A percentile compares a stretch with the other conserved stretches of the same genome.
Evolutionary conservation across 805 yeast genomes (phyloP).

Genomic region (Kodamaea kaohsiungensis): DNA sequence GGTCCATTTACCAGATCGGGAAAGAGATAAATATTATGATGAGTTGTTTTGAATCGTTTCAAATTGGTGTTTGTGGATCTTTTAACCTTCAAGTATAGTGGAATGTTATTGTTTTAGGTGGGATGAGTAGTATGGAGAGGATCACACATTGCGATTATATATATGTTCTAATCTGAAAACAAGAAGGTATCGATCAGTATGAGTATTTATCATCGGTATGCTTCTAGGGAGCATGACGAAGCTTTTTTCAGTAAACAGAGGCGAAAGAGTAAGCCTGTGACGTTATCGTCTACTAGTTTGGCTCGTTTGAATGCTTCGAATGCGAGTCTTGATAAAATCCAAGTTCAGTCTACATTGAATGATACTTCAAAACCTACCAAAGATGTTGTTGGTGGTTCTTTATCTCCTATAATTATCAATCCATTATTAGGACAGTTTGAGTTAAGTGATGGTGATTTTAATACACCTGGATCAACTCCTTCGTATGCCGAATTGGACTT

Average conservation of each 20-base stretch:
- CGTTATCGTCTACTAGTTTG: neutral
- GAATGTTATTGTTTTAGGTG: conserved; percentile 1
- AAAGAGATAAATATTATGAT: conserved; percentile 5
- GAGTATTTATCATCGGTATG: conserved; percentile 42
- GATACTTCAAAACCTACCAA: neutral
- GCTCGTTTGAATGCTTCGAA: neutral
- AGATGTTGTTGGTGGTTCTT: neutral
- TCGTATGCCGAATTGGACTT: conserved; percentile 5
- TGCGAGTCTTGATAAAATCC: neutral
- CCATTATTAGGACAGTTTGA: conserved; percentile 11
- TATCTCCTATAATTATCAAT: neutral
- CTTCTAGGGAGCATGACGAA: conserved; percentile 37
- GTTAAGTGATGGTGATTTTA: neutral
- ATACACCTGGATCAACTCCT: neutral
- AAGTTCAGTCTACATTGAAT: neutral
- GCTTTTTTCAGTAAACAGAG: conserved; percentile 13
- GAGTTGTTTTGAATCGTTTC: neutral
- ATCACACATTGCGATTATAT: neutral
- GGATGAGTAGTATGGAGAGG: neutral
- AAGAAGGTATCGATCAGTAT: conserved; percentile 16
- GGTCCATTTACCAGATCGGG: conserved; percentile 1
- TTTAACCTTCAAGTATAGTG: neutral
- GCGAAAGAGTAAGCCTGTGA: conserved; percentile 2
- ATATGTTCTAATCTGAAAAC: neutral
- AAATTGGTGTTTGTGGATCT: neutral